phyloP scores from a whole-genome alignment of 192 early-diverging fungal genomes.

The Backusella australiensis region DNA sequence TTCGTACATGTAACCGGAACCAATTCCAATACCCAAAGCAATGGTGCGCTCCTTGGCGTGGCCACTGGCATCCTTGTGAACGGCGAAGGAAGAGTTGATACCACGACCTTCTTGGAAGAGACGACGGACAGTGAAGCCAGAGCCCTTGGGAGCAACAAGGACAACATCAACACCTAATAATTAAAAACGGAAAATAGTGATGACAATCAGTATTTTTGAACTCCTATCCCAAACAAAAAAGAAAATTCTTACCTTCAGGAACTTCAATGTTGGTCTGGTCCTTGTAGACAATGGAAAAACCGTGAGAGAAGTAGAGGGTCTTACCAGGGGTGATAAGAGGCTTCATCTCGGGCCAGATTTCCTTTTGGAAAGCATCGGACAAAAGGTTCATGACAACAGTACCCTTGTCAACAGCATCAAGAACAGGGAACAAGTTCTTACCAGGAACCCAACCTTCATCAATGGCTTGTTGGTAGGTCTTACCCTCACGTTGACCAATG shows the following conservation, averaged over 20 bases:
- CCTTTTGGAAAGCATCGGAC: conserved; percentile 94
- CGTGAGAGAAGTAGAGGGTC: conserved; percentile 98
- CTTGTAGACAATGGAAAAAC: conserved; percentile 92
- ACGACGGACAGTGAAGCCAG: conserved; percentile 91
- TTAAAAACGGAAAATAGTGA: not conserved
- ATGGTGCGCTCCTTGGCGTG: conserved; percentile 91
- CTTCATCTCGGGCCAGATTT: conserved; percentile 83
- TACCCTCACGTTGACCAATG: conserved; percentile 86
- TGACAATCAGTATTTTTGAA: not conserved
- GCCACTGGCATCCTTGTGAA: conserved; percentile 91
- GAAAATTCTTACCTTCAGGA: conserved; percentile 62
- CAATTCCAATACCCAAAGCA: conserved; percentile 90
- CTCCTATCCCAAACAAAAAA: conserved; percentile 26
- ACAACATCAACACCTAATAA: conserved; percentile 75
- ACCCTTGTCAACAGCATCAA: conserved; percentile 88
- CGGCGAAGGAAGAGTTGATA: conserved; percentile 96
- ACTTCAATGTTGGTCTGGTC: conserved; percentile 89
- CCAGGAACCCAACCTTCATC: conserved; percentile 95
- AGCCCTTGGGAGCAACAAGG: conserved; percentile 93
- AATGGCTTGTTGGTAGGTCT: conserved; percentile 88
- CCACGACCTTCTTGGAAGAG: conserved; percentile 96
- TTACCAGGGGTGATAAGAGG: conserved; percentile 92
- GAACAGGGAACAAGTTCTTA: conserved; percentile 92
- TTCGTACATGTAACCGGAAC: conserved; percentile 97
- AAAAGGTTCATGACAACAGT: conserved; percentile 93